Conservation (phyloP, 176 grass and related monocot species). For the Oryza longistaminata region DNA sequence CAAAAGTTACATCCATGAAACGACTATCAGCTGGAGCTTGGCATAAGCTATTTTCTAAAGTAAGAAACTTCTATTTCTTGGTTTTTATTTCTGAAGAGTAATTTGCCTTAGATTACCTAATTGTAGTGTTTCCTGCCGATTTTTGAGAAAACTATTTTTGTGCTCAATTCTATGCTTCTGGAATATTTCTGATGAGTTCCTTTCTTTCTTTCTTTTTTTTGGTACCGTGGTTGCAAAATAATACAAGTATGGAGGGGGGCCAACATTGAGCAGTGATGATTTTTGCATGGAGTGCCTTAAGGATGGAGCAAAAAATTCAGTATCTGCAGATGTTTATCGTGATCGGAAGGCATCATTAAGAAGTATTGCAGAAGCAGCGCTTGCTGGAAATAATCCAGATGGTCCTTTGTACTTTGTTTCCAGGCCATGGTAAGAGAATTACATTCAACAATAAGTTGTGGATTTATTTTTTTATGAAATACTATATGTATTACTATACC, state of each 20-base stretch:
- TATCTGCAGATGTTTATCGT: constrained; percentile 83
- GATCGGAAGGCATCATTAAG: constrained; percentile 88
- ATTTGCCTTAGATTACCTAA: not conserved
- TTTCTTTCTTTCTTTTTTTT: not conserved
- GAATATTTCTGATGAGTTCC: constrained; percentile 27
- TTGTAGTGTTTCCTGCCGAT: constrained; percentile 10
- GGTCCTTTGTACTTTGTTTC: constrained; percentile 79
- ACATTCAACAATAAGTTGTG: not conserved
- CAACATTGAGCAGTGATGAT: constrained; percentile 67
- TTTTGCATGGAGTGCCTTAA: constrained; percentile 77
- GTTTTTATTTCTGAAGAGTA: constrained; percentile 20
- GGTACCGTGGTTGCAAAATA: constrained; percentile 17
- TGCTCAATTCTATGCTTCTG: constrained; percentile 20
- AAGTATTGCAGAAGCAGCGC: constrained; percentile 80
- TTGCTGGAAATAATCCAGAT: constrained; percentile 68
- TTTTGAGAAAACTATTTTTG: constrained; percentile 14
- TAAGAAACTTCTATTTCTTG: constrained; percentile 34
- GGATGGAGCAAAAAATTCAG: constrained; percentile 77
- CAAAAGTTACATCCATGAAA: constrained; percentile 85
- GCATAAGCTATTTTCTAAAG: constrained; percentile 72
- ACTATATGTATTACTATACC: not conserved
- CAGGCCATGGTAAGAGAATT: constrained; percentile 66
- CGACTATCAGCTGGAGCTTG: constrained; percentile 78
- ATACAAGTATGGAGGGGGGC: constrained; percentile 86
- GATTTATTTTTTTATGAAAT: constrained; percentile 23